Percentiles rank a stretch among this genome's conserved stretches.
Evolutionary conservation across 2,329 filamentous ascomycete genomes (phyloP).

Genomic region (Alternaria sp.): DNA sequence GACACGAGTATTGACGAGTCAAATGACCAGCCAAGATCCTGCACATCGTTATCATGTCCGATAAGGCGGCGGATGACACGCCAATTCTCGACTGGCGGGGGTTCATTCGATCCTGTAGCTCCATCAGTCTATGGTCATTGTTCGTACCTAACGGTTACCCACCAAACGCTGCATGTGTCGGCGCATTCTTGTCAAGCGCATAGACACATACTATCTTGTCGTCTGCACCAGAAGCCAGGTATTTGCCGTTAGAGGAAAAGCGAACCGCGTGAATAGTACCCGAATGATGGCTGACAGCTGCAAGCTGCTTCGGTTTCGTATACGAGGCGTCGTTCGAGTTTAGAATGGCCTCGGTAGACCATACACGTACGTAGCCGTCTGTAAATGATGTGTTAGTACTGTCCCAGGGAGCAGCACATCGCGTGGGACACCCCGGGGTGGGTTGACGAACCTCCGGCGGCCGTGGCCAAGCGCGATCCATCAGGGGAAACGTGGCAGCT

Average conservation of each 20-base stretch:
- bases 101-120: constrained; percentile 76
- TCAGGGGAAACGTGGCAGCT: constrained; percentile 97
- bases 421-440: constrained; percentile 25
- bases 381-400: constrained; percentile 29
- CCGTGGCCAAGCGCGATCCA: constrained; percentile 88
- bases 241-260: constrained; percentile 94
- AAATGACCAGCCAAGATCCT: constrained; percentile 95
- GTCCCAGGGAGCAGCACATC: constrained; percentile 28
- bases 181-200: constrained; percentile 82
- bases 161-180: constrained; percentile 81
- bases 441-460: constrained; percentile 77
- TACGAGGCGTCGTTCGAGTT: constrained; percentile 76
- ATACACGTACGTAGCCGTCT: constrained; percentile 97
- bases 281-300: constrained; percentile 97
- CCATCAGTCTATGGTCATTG: constrained; percentile 24
- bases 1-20: constrained; percentile 96
- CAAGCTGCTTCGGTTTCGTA: constrained; percentile 86
- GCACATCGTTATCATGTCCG: constrained; percentile 97
- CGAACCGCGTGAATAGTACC: constrained; percentile 97
- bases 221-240: constrained; percentile 94
- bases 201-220: constrained; percentile 99
- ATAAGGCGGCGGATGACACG: constrained; percentile 92
- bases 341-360: constrained; percentile 94
- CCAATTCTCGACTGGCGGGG: constrained; percentile 96
- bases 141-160: constrained; percentile 46